phyloP scores from a whole-genome alignment of 495 filamentous ascomycete species.

The Hypomontagnella monticulosa region DNA sequence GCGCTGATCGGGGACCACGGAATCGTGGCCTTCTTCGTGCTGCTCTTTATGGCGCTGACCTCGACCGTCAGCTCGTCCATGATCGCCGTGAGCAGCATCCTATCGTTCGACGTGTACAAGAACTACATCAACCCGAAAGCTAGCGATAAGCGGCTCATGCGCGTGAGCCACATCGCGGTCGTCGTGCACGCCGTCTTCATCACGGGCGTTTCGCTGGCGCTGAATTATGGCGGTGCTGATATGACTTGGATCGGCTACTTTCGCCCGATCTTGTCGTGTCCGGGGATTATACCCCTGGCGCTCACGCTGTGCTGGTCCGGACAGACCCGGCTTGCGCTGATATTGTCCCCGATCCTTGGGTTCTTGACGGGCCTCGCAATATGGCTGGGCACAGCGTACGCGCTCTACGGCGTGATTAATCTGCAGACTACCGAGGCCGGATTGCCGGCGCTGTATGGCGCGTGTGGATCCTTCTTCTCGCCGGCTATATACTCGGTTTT shows the following conservation, averaged over 20 bases:
- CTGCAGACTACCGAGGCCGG: constrained; percentile 74
- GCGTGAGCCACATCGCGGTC: constrained; percentile 77
- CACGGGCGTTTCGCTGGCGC: constrained; percentile 75
- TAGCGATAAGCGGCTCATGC: constrained; percentile 74
- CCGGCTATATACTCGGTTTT: constrained; percentile 68
- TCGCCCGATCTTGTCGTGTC: constrained; percentile 82
- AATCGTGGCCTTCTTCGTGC: constrained; percentile 76
- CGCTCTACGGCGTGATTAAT: constrained; percentile 71
- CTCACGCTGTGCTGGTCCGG: constrained; percentile 79
- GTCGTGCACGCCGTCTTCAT: constrained; percentile 75
- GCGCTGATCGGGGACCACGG: constrained; percentile 82
- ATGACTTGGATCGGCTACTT: constrained; percentile 72
- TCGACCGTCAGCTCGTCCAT: constrained; percentile 81
- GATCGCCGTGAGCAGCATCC: constrained; percentile 84
- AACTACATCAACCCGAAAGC: constrained; percentile 61
- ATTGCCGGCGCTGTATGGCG: constrained; percentile 81
- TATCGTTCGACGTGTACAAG: constrained; percentile 85
- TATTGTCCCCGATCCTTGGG: constrained; percentile 73
- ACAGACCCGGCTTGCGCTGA: constrained; percentile 75
- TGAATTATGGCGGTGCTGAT: constrained; percentile 65
- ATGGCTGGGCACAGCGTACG: constrained; percentile 82
- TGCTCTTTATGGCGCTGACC: constrained; percentile 91
- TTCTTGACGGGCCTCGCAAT: constrained; percentile 74
- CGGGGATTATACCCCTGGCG: constrained; percentile 76
- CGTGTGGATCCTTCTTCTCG: constrained; percentile 65